Evolutionary conservation across 2,329 filamentous ascomycete species (phyloP), one percentile per base, ranked within the genome.

Genomic region (Hypoxylon sp.): DNA sequence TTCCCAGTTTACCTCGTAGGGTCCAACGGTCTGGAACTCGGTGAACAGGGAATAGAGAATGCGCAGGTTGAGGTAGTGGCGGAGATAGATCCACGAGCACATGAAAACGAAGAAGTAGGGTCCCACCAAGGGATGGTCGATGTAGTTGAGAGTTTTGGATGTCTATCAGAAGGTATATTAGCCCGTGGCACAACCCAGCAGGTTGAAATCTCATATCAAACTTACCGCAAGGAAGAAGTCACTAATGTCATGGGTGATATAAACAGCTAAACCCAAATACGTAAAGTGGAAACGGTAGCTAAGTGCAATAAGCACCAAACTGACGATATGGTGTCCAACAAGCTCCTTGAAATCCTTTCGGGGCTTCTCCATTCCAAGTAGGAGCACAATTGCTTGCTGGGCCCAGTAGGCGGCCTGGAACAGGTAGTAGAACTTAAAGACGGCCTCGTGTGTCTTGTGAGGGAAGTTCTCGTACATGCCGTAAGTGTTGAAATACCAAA

Each of bases 231-330:
- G 87, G 88, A 98, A 98, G 83, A 98, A 97, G 80, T 98, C 95
- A 67, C 91, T 94, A 69, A 98, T 92, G 78, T 98, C 95, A 81
- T 97, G 94, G 8, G 95, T 97, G 69, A 96, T 94, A 81, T 97
- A 98, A 35, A 98, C 94, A 20, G 94, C 93, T 61, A 98, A 83
- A 27, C 95, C 95, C 79, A 98, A 97, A 82, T 97, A 95, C 20
- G 94, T 97, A 81, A 98, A 98, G 82, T 98, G 95, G 85, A 97
- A 98, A 68, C 94, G 90, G 83, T 98, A 98, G 83, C 92, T 96
- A 77, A 95, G 83, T 65, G 83, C 91, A 73, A 98, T 97, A 74
- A 98, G 86, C 20, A 90, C 84, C 66, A 98, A 83, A 20, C 93
- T 97, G 78, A 98, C 92, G 74, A 98, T 91, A 80, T 98, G 95